Evolutionary conservation across 1,284 basidiomycete species (phyloP).

Genomic region (Marasmius tenuissimus): DNA sequence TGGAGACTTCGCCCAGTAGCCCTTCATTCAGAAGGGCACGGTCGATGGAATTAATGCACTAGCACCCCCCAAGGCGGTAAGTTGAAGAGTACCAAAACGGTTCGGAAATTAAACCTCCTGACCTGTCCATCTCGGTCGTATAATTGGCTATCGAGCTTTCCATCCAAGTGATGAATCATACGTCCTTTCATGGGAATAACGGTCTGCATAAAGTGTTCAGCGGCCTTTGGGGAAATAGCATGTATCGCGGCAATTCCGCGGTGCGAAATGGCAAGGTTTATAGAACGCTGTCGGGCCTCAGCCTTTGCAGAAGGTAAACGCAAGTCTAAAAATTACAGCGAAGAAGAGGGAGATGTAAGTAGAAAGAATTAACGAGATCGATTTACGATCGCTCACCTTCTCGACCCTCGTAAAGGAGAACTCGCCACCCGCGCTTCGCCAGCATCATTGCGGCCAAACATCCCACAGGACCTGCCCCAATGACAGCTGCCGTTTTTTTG

Average conservation of each 20-base stretch:
- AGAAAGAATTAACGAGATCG: not conserved
- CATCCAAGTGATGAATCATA: constrained; percentile 87
- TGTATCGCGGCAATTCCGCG: constrained; percentile 88
- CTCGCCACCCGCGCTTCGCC: constrained; percentile 86
- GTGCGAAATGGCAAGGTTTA: constrained; percentile 95
- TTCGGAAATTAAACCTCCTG: constrained; percentile 28
- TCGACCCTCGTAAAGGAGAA: constrained; percentile 88
- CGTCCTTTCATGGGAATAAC: constrained; percentile 94
- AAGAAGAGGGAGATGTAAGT: constrained; percentile 6
- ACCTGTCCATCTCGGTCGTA: constrained; percentile 91
- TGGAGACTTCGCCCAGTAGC: constrained; percentile 71
- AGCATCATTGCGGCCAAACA: constrained; percentile 88
- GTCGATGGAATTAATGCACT: constrained; percentile 95
- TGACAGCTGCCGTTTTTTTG: constrained; percentile 50
- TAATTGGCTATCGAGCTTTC: constrained; percentile 74
- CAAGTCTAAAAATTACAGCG: constrained; percentile 50
- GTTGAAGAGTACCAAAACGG: constrained; percentile 10
- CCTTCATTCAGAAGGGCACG: constrained; percentile 85
- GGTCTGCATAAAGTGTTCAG: constrained; percentile 73
- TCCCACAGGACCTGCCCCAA: constrained; percentile 94
- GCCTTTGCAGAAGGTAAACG: constrained; percentile 68
- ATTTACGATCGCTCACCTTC: constrained; percentile 54
- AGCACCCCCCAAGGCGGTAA: constrained; percentile 15
- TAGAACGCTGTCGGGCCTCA: constrained; percentile 75
- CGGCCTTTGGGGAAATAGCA: constrained; percentile 74